Conservation (phyloP, 768 basidiomycete species). For the Pholiota conissans region DNA sequence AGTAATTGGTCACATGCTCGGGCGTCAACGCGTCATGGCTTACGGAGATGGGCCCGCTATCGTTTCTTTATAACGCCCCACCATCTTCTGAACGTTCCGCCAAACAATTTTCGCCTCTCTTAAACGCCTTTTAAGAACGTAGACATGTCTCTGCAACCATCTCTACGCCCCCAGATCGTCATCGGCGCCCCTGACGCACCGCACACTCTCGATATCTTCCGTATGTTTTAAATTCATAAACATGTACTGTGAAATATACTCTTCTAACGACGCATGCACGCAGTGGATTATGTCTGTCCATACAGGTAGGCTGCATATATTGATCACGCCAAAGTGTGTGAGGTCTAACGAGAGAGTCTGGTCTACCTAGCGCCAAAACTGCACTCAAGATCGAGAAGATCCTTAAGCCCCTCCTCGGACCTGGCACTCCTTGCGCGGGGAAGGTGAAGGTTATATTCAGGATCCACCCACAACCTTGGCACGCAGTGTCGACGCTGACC, state of each 20-base stretch:
- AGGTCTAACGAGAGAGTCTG: neutral
- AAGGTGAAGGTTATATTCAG: constrained; percentile 76
- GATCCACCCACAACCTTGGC: constrained; percentile 80
- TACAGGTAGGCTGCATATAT: constrained; percentile 54
- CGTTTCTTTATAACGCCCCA: neutral
- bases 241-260: neutral
- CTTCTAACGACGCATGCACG: neutral
- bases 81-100: neutral
- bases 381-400: constrained; percentile 57
- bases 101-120: neutral
- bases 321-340: neutral
- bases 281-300: constrained; percentile 89
- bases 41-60: neutral
- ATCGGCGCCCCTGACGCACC: constrained; percentile 60
- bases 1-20: too few species aligned
- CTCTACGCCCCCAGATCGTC: constrained; percentile 62
- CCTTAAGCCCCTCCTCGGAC: constrained; percentile 57
- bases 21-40: constrained; percentile 10
- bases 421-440: constrained; percentile 63
- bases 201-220: constrained; percentile 79
- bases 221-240: constrained; percentile 38
- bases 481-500: constrained; percentile 67
- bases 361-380: constrained; percentile 52
- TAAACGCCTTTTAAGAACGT: too few species aligned
- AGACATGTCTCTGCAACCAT: constrained; percentile 80